Conservation (phyloP, 2,329 filamentous ascomycete genomes). For the Stachybotrys elegans region DNA sequence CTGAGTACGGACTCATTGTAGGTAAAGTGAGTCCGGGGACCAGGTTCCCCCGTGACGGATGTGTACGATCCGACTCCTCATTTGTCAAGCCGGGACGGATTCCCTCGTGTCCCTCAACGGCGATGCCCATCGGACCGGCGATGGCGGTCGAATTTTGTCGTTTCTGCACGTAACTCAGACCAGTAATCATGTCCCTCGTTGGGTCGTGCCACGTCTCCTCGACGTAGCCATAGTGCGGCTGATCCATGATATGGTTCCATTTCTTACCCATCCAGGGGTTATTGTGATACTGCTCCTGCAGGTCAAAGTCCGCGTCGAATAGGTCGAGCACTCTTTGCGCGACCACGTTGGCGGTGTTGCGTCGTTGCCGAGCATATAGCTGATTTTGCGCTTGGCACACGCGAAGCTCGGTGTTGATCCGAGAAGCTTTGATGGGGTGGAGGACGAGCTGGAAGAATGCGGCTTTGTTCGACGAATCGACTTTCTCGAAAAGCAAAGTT, state of each 20-base stretch:
- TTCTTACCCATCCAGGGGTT: conserved; percentile 40
- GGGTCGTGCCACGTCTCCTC: conserved; percentile 51
- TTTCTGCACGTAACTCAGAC: conserved; percentile 47
- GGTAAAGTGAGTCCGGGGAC: conserved; percentile 58
- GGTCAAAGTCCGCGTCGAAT: conserved; percentile 45
- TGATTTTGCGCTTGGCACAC: conserved; percentile 40
- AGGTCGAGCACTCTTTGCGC: conserved; percentile 39
- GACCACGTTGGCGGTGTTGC: conserved; percentile 46
- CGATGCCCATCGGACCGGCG: conserved; percentile 59
- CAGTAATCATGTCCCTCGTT: conserved; percentile 48
- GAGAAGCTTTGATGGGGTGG: conserved; percentile 51
- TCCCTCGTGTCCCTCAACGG: conserved; percentile 61
- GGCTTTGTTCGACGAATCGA: conserved; percentile 36
- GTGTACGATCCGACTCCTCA: conserved; percentile 49
- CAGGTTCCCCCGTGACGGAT: conserved; percentile 30
- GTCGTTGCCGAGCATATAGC: conserved; percentile 45
- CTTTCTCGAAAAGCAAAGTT: conserved; percentile 31
- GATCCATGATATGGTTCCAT: conserved; percentile 52
- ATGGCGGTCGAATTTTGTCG: conserved; percentile 44
- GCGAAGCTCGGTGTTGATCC: conserved; percentile 41
- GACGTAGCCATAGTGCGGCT: conserved; percentile 40
- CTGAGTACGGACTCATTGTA: conserved; percentile 54
- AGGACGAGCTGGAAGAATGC: conserved; percentile 55
- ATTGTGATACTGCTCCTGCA: conserved; percentile 46
- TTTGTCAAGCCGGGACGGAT: conserved; percentile 38